These are phyloP conservation scores for Cryptococcus neoformans DNA, from an alignment of 1,284 basidiomycete genomes.

Conservation along the genomic window DNA sequence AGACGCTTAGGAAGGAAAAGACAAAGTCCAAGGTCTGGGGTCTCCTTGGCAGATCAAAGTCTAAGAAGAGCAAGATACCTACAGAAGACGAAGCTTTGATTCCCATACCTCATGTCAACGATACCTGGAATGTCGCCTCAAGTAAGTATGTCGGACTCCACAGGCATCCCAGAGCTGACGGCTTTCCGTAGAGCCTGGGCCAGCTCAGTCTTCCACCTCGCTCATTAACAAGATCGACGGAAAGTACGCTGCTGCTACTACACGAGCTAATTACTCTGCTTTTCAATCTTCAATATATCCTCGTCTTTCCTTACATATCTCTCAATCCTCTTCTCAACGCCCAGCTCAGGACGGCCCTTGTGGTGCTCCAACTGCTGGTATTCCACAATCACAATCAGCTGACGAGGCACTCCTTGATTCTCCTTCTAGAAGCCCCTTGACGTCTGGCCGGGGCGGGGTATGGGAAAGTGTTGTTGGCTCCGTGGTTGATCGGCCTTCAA, in stretches of 20 bases:
- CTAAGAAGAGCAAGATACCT: constrained; percentile 21
- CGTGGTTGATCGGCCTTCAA: constrained; percentile 3
- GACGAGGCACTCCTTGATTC: neutral
- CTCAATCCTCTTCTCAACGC: neutral
- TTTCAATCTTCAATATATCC: too few species aligned
- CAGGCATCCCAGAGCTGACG: too few species aligned
- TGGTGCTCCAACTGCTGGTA: too few species aligned
- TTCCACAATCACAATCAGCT: too few species aligned
- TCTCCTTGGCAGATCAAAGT: constrained; percentile 26
- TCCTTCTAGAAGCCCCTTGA: neutral
- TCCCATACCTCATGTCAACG: neutral
- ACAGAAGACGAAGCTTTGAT: neutral
- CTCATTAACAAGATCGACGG: constrained; percentile 11
- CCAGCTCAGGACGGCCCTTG: neutral
- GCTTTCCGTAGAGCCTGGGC: neutral
- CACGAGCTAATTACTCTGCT: neutral
- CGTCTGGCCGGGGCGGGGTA: constrained; percentile 1
- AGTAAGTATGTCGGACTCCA: constrained; percentile 1
- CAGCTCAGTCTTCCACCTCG: neutral
- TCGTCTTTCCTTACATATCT: constrained; percentile 1
- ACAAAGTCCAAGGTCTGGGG: constrained; percentile 32
- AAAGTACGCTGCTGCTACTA: constrained; percentile 11
- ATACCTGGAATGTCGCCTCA: constrained; percentile 1
- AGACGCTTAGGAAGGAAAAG: constrained; percentile 17
- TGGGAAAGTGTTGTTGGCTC: constrained; percentile 20